phyloP scores from a whole-genome alignment of 495 filamentous ascomycete species.

The Talaromyces trachyspermus region DNA sequence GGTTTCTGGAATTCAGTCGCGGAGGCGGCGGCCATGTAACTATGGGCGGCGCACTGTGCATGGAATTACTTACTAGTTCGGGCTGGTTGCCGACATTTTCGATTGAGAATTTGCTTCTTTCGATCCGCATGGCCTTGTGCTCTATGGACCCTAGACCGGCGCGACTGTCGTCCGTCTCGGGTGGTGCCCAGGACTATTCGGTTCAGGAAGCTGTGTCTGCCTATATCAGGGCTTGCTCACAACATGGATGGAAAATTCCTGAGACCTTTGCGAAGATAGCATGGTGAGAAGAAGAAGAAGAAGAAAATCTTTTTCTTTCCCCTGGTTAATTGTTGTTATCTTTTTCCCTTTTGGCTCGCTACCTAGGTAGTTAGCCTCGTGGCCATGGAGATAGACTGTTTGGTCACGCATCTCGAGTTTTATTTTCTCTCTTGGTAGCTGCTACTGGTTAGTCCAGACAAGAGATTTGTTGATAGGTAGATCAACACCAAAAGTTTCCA shows the following conservation, averaged over 20 bases:
- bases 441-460: too few species aligned
- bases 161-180: conserved; percentile 37
- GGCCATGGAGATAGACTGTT: too few species aligned
- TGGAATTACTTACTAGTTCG: conserved; percentile 79
- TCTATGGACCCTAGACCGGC: conserved; percentile 64
- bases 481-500: too few species aligned
- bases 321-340: too few species aligned
- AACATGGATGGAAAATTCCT: conserved; percentile 52
- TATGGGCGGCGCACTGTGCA: conserved; percentile 79
- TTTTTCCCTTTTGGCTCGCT: too few species aligned
- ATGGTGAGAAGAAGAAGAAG: too few species aligned
- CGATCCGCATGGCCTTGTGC: conserved; percentile 74
- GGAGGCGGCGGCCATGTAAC: conserved; percentile 91
- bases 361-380: too few species aligned
- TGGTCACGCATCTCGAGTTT: too few species aligned
- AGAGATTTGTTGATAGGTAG: too few species aligned
- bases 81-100: conserved; percentile 70
- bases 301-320: too few species aligned
- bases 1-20: conserved; percentile 59
- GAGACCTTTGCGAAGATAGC: conserved; percentile 19
- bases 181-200: conserved; percentile 51
- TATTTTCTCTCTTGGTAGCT: too few species aligned
- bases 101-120: conserved; percentile 75
- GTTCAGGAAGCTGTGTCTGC: conserved; percentile 66
- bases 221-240: conserved; percentile 55